Evolutionary conservation across 139 green algal species (phyloP).

Genomic region (Microglena sp.): DNA sequence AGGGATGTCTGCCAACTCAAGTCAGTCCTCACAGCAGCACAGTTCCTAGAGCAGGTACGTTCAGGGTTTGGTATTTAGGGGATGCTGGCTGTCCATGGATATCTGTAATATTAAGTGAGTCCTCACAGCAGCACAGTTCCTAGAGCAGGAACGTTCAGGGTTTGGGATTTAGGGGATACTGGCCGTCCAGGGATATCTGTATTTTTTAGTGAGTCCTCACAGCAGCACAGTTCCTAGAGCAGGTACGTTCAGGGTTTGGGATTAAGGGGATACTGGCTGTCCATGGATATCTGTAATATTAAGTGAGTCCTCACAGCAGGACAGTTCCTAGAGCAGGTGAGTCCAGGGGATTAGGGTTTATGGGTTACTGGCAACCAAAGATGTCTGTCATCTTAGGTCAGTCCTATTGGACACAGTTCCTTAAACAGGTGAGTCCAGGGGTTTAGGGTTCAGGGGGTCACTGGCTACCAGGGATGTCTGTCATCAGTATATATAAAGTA

Average conservation of each 20-base stretch:
- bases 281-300: conserved; percentile 50
- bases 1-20: conserved; percentile 49
- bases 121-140: conserved; percentile 56
- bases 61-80: not conserved
- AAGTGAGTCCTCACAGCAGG: conserved; percentile 40
- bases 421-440: too few relatives aligned
- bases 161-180: not conserved
- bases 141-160: conserved; percentile 39
- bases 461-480: too few relatives aligned
- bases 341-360: not conserved
- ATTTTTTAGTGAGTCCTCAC: conserved; percentile 48
- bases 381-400: too few relatives aligned
- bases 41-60: conserved; percentile 62
- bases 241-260: conserved; percentile 19
- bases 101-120: conserved; percentile 44
- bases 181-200: conserved; percentile 47
- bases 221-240: conserved; percentile 57
- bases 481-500: too few relatives aligned
- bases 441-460: too few relatives aligned
- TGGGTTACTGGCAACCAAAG: too few relatives aligned
- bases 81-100: conserved; percentile 42
- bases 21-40: conserved; percentile 42
- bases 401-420: too few relatives aligned
- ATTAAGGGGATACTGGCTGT: conserved; percentile 19
- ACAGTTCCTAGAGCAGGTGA: conserved; percentile 65